Conservation (phyloP, 2,329 filamentous ascomycete species). For the Chrysoporthe austroafricana region DNA sequence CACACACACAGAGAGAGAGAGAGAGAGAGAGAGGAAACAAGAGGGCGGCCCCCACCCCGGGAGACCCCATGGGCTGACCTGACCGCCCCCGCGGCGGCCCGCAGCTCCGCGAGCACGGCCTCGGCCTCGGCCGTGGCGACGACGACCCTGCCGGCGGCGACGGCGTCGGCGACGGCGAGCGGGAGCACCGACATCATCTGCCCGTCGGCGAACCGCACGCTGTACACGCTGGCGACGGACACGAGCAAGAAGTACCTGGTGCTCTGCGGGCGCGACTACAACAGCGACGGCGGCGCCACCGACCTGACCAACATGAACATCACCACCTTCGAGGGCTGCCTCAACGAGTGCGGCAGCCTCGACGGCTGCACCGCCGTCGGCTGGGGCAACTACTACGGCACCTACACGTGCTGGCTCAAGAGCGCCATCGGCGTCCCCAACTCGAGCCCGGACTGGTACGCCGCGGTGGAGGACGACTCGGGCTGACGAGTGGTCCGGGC, state of each 20-base stretch:
- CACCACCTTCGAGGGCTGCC: constrained; percentile 38
- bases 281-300: constrained; percentile 34
- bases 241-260: constrained; percentile 36
- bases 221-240: constrained; percentile 33
- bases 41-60: no score
- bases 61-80: background rate
- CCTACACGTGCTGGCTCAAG: constrained; percentile 42
- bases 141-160: constrained; percentile 25
- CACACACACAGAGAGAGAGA: no score
- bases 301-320: constrained; percentile 36
- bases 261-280: constrained; percentile 43
- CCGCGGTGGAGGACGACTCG: constrained; percentile 36
- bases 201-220: constrained; percentile 40
- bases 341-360: constrained; percentile 37
- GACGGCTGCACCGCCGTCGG: constrained; percentile 40
- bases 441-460: constrained; percentile 37
- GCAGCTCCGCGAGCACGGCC: no score
- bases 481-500: background rate
- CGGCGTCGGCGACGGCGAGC: constrained; percentile 22
- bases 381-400: constrained; percentile 39
- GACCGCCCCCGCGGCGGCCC: no score
- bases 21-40: no score
- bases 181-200: constrained; percentile 32
- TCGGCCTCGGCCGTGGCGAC: constrained; percentile 1
- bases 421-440: constrained; percentile 36